Conservation (phyloP, 2,329 filamentous ascomycete genomes). For the Elsinoe batatas region DNA sequence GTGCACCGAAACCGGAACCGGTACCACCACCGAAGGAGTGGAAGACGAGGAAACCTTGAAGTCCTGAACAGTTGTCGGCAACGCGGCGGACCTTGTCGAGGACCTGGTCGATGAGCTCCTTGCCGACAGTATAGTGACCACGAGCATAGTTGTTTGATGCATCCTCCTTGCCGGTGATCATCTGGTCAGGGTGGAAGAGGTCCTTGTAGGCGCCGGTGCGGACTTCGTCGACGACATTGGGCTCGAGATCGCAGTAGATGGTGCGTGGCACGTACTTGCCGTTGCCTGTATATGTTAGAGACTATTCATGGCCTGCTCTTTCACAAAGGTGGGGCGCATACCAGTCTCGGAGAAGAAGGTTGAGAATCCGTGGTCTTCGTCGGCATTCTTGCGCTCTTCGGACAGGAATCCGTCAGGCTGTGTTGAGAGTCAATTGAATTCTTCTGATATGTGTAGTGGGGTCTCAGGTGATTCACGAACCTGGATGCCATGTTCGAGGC, state of each 20-base stretch:
- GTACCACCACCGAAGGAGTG: constrained; percentile 99
- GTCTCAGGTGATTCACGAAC: constrained; percentile 44
- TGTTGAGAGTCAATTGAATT: neutral
- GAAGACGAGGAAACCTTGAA: constrained; percentile 99
- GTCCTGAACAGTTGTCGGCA: constrained; percentile 93
- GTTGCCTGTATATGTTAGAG: constrained; percentile 53
- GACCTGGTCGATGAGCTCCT: constrained; percentile 97
- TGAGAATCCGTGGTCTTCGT: constrained; percentile 96
- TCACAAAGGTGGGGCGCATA: constrained; percentile 60
- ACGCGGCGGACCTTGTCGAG: constrained; percentile 96
- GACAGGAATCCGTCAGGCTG: constrained; percentile 98
- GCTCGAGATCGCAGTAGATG: constrained; percentile 99
- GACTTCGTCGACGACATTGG: constrained; percentile 98
- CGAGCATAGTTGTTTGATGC: constrained; percentile 99
- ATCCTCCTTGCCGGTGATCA: constrained; percentile 99
- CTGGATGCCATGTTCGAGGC: constrained; percentile 98
- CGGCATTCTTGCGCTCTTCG: constrained; percentile 88
- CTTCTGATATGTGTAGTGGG: constrained; percentile 6
- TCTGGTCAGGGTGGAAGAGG: constrained; percentile 97
- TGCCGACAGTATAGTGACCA: constrained; percentile 98
- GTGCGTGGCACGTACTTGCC: constrained; percentile 98
- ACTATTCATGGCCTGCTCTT: constrained; percentile 5
- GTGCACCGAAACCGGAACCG: constrained; percentile 94
- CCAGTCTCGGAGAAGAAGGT: constrained; percentile 99
- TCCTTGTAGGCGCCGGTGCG: constrained; percentile 92